Percentiles rank a stretch among this genome's conserved stretches.
Evolutionary conservation across 495 filamentous ascomycete species (phyloP).

Genomic region (Xylaria cubensis): DNA sequence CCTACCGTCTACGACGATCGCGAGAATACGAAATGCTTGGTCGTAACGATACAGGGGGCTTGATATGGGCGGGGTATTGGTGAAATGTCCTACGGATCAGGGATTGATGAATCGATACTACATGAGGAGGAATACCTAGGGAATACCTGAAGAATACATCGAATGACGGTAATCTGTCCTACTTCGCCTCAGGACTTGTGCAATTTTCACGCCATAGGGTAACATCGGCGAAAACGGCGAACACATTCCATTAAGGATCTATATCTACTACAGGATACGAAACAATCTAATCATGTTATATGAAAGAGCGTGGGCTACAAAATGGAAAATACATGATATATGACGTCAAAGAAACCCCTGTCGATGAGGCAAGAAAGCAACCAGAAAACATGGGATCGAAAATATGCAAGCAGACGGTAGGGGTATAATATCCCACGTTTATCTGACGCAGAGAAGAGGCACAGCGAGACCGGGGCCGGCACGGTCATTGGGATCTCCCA

Average conservation of each 20-base stretch:
- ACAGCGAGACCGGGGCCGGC: neutral
- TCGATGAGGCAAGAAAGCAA: neutral
- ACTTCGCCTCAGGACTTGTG: neutral
- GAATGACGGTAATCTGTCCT: neutral
- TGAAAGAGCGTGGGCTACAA: neutral
- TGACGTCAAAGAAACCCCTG: neutral
- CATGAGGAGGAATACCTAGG: conserved; percentile 17
- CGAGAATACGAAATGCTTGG: neutral
- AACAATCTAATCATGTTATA: neutral
- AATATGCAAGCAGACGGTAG: neutral
- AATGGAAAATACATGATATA: neutral
- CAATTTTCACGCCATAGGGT: neutral
- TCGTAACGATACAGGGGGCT: conserved; percentile 1
- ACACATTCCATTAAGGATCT: neutral
- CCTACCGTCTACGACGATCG: conserved; percentile 5
- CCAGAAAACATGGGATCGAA: no score
- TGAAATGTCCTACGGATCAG: neutral
- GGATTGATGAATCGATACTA: neutral
- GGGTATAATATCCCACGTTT: neutral
- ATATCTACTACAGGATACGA: neutral
- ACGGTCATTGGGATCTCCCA: neutral
- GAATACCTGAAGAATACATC: conserved; percentile 16
- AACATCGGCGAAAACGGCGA: neutral
- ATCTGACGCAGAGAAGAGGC: neutral
- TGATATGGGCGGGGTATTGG: neutral